Evolutionary conservation across 805 yeast species (phyloP), one percentile per base, ranked within the genome.

Genomic region (Suhomyces sp.): DNA sequence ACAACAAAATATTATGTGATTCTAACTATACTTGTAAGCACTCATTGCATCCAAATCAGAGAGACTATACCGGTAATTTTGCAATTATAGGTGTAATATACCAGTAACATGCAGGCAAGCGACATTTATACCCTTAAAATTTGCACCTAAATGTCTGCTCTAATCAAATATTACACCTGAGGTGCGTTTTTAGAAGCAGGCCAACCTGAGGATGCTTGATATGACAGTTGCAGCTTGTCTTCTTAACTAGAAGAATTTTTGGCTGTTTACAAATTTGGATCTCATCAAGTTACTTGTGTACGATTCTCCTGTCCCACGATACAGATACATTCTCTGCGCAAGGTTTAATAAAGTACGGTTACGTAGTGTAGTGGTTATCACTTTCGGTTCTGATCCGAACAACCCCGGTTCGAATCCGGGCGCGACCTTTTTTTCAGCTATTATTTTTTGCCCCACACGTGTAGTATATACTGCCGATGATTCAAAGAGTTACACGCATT

Each of bases 371-470:
- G 86, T 81, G 87, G 87, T 83, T 82, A 83, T 83, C 87, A 83
- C 88, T 76, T 77, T 82, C 81, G 87, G 87, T 83, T 83, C 80
- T 83, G 88, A 83, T 84, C 87, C 87, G 81, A 71, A 76, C 83
- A 82, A 84, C 87, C 86, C 87, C 87, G 82, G 87, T 84, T 84
- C 88, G 87, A 84, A 81, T 82, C 87, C 87, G 87, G 87, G 87
- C 80, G 81, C 80, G 87, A 82, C 86, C 87, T 83, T 35, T 48
- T 39, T 43, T 52, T 46, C 19, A 8, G 22, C 41, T 31, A 31
- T 49, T 31, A 19, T 46, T 24, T 19, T 27, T 44, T 19, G 43
- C 13, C 4, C n/a, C 10, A 3, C 25, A 22, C 19, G 13, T 37
- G 41, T n/a, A 19, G 12, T 8, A 31, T 6, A n/a, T n/a, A 13